Evolutionary conservation across 2,329 filamentous ascomycete genomes (phyloP), one percentile per base, ranked within the genome.

Genomic region (Aspergillus sp.): DNA sequence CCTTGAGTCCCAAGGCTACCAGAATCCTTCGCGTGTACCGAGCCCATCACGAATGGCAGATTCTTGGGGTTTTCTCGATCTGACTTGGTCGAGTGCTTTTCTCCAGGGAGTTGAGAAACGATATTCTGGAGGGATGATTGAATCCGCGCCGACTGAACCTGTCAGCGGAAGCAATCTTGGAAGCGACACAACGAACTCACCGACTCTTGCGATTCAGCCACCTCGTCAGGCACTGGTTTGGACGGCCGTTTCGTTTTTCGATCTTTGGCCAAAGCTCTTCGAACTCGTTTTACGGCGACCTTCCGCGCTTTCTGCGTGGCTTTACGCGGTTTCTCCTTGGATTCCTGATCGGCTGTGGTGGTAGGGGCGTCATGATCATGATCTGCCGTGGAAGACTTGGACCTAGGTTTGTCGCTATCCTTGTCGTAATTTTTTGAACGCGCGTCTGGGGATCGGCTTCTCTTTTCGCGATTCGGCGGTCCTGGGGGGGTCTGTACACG

Each of bases 1-100:
- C 49, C 42, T 10, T 41, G 34, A n/a, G 47, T 41, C 23, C 47
- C 32, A 4, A 58, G 10, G 16, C 21, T 34, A 16, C 47, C 25
- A 17, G 20, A 9, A 14, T 62, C 32, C 21, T 56, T 59, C 4
- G 49, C 34, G 2, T 38, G 23, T 42, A 58, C 42, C 23, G 55
- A 55, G 29, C 44, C 50, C 29, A 47, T 41, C 38, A 64, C 34
- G 32, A 55, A 56, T 17, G 51, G 42, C 10, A 63, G 42, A n/a
- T 34, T 52, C 20, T 40, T 43, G 16, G 41, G 38, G 29, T 48
- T 52, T 38, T 52, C 31, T n/a, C 44, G 53, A 17, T 23, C 31
- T 11, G 14, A 13, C 13, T 25, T 23, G 42, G 29, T 32, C 14
- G 45, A 23, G 16, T 45, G 44, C 43, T 49, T 42, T 21, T 49